Evolutionary conservation across 148 eudicot species (phyloP), one percentile per base, ranked within the genome.

Genomic region (Silene latifolia): DNA sequence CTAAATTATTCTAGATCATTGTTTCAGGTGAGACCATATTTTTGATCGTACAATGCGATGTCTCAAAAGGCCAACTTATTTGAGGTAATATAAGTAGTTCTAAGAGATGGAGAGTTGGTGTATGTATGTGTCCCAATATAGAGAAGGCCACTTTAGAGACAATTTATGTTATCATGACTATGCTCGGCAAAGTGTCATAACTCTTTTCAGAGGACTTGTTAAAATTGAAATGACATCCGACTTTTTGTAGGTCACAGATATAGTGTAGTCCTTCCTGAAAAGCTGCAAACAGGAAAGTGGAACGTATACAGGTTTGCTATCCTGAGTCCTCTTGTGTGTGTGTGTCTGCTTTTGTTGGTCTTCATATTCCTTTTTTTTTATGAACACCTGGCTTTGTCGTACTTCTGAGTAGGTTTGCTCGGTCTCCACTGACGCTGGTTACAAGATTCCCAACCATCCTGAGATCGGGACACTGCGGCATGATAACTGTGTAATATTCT

Each of bases 201-300:
- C 35, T 32, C 4, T 4, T 2, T 32, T 32, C 35, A 4, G 35
- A 32, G 35, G 35, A 32, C 35, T 32, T 67, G 54, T 39, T 67
- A 29, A 48, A 25, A 23, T 27, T 48, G 21, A 25, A 66, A 32
- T 84, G 35, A 44, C 25, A 44, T 54, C 17, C 75, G 51, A 39
- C 17, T 62, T 79, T 54, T 32, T 65, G 75, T 87, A 93, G 98
- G 87, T 82, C 83, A 91, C 76, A 73, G 81, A 54, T 93, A 88
- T 74, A 89, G 98, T 84, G 95, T 88, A 67, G 81, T 89, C 79
- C 95, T 93, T 82, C 98, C 98, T 53, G 98, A 93, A 78, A 93
- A 89, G 86, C 82, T 93, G 84, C 87, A 93, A 47, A 83, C 86
- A 23, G 98, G 97, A 81, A 93, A 91, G 77, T 93, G 98, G 98